These are phyloP conservation scores for Poteriospumella lacustris DNA, from an alignment of 108 stramenopile genomes.

Conservation along the genomic window DNA sequence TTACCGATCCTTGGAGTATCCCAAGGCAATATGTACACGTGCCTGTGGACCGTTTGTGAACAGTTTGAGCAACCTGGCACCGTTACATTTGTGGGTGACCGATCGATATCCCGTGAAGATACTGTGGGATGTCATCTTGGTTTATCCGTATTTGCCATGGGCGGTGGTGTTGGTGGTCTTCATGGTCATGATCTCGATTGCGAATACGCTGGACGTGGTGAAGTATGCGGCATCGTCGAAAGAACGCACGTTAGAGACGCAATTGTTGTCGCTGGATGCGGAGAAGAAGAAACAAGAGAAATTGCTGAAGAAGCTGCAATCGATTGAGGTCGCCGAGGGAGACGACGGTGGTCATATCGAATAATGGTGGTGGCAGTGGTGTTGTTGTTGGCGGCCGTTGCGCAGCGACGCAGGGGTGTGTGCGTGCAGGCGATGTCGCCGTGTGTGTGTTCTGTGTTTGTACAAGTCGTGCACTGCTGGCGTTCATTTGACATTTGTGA, in stretches of 20 bases:
- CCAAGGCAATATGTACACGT: not conserved
- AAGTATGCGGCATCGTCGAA: not conserved
- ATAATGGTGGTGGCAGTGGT: too few relatives aligned
- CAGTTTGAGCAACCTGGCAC: not conserved
- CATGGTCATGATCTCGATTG: not conserved
- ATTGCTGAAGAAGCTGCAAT: not conserved
- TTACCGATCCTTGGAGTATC: not conserved
- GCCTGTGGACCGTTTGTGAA: conserved; percentile 15
- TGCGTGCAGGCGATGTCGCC: too few relatives aligned
- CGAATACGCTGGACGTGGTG: not conserved
- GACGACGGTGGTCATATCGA: too few relatives aligned
- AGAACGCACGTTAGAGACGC: not conserved
- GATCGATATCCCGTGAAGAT: not conserved
- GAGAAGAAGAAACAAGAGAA: conserved; percentile 17
- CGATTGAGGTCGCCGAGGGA: too few relatives aligned
- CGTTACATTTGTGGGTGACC: not conserved
- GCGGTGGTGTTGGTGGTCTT: not conserved
- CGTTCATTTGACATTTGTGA: too few relatives aligned
- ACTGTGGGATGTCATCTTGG: not conserved
- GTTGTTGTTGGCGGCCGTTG: too few relatives aligned
- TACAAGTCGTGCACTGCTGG: too few relatives aligned
- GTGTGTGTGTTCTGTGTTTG: too few relatives aligned
- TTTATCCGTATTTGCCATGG: conserved; percentile 10
- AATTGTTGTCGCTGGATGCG: not conserved
- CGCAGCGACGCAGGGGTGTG: too few relatives aligned